These are phyloP conservation scores for Apophysomyces ossiformis DNA, from an alignment of 371 early-diverging fungal genomes.

Conservation along the genomic window DNA sequence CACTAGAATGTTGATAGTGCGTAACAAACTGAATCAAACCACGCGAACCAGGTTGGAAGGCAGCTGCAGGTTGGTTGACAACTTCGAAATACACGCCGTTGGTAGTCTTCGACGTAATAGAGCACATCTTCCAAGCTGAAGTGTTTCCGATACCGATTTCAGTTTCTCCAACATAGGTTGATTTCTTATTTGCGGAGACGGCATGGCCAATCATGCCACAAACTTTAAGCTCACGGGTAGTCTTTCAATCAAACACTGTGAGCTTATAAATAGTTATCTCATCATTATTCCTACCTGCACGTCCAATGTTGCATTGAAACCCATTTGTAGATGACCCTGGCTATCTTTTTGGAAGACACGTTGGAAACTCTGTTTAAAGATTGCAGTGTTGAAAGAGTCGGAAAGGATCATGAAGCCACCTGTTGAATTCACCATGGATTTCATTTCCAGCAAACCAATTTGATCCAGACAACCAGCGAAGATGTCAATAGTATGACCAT, in stretches of 20 bases:
- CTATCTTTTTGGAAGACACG: constrained; percentile 91
- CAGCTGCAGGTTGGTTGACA: constrained; percentile 81
- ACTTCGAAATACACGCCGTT: constrained; percentile 96
- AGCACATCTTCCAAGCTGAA: constrained; percentile 94
- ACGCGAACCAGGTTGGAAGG: constrained; percentile 85
- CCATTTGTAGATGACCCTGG: constrained; percentile 90
- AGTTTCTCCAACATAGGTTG: constrained; percentile 93
- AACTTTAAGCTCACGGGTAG: constrained; percentile 92
- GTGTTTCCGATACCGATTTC: constrained; percentile 98
- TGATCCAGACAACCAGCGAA: constrained; percentile 61
- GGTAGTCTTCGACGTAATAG: constrained; percentile 86
- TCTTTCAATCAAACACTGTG: constrained; percentile 47
- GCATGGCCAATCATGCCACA: constrained; percentile 97
- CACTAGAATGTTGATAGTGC: constrained; percentile 94
- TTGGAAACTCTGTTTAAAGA: constrained; percentile 97
- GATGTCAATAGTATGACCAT: constrained; percentile 57
- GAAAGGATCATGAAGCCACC: constrained; percentile 97
- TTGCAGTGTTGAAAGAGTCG: constrained; percentile 94
- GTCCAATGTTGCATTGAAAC: constrained; percentile 98
- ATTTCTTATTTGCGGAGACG: constrained; percentile 88
- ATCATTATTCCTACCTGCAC: constrained; percentile 66
- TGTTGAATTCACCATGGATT: constrained; percentile 88
- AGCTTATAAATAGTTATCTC: neutral
- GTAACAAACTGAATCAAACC: constrained; percentile 96
- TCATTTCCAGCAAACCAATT: constrained; percentile 95